Conservation (phyloP, 176 grass and related monocot species). For the Luzula sylvatica region DNA sequence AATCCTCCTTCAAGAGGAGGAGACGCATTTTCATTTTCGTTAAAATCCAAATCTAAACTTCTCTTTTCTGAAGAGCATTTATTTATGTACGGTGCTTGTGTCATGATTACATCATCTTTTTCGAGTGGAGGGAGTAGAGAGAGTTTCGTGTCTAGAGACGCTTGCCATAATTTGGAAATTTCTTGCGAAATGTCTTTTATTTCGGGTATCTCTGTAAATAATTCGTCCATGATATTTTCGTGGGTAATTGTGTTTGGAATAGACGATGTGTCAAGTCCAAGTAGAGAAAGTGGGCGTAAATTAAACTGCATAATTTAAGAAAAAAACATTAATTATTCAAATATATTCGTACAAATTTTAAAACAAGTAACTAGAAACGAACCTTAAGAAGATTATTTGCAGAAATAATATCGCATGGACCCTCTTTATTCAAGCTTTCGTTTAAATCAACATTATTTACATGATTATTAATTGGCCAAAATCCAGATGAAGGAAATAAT, state of each 20-base stretch:
- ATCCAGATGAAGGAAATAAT: constrained; percentile 74
- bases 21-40: constrained; percentile 30
- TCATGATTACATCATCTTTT: constrained; percentile 30
- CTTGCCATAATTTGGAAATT: constrained; percentile 45
- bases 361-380: constrained; percentile 15
- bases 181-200: constrained; percentile 56
- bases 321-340: constrained; percentile 19
- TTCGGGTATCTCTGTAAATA: constrained; percentile 74
- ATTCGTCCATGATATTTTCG: constrained; percentile 64
- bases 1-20: constrained; percentile 27
- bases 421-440: constrained; percentile 21
- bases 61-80: constrained; percentile 27
- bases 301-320: constrained; percentile 57
- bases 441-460: constrained; percentile 25
- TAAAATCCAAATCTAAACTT: constrained; percentile 22
- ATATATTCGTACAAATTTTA: constrained; percentile 7
- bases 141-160: constrained; percentile 20
- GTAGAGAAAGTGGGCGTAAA: constrained; percentile 67
- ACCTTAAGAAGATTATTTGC: constrained; percentile 92
- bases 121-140: constrained; percentile 23
- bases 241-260: constrained; percentile 46
- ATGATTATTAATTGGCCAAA: constrained; percentile 51
- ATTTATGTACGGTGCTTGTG: constrained; percentile 76
- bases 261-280: constrained; percentile 74
- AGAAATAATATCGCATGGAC: constrained; percentile 37